Evolutionary conservation across 2,329 filamentous ascomycete genomes (phyloP), one percentile per base, ranked within the genome.

Genomic region (Exophiala aquamarina): DNA sequence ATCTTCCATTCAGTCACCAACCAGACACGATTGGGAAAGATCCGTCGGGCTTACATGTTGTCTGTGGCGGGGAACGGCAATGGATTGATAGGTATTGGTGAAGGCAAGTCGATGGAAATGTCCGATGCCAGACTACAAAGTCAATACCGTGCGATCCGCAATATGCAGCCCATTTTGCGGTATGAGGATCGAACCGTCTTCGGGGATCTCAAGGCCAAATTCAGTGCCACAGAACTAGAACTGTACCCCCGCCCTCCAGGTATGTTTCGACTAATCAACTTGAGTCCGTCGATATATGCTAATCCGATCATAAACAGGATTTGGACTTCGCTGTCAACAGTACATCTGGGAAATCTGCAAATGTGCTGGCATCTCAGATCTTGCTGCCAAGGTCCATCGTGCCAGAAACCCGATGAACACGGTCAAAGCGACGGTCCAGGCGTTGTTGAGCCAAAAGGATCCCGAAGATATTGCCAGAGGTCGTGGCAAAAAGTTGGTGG

Each of bases 401-500:
- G 89, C 89, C 54, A 82, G 91, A 62, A 97, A 95, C 76, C 89
- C 90, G 59, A 95, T 97, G 90, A 98, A 98, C 75, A 89, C 91
- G 14, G 87, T 95, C 71, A 96, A 96, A 74, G 93, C 93, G 11
- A 81, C 89, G 32, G 88, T 87, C 70, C 69, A 92, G 67, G 92
- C 91, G 4, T 75, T 98, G 54, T 80, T 82, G 67, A 86, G 77
- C 73, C 93, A 98, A 74, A 82, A 82, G 52, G 77, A 95, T 63
- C 93, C 93, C 21, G 89, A 97, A 66, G 84, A 92, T 64, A 85
- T 98, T 64, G 93, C 93, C 47, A 79, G 87, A 40, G 92, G 89
- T 42, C 76, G 91, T 56, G 92, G 93, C 52, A 92, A 88, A 80
- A 98, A 98, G 79, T 68, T 98, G 64, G 90, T 98, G 26, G 93